These are phyloP conservation scores for Phytophthora citricola DNA, from an alignment of 352 stramenopile genomes.

Conservation along the genomic window DNA sequence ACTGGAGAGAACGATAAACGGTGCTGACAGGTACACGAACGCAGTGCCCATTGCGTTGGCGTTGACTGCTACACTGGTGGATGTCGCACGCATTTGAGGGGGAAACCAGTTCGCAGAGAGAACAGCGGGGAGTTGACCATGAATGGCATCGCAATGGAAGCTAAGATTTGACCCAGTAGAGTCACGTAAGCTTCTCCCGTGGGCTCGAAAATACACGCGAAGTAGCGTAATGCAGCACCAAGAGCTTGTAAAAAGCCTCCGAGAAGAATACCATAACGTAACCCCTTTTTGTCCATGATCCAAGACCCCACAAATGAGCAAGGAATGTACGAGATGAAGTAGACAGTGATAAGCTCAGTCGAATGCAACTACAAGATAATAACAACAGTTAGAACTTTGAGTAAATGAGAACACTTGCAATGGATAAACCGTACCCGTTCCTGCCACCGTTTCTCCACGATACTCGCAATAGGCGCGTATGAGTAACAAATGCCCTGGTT, in stretches of 20 bases:
- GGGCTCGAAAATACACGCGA: constrained; percentile 37
- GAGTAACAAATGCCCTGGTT: constrained; percentile 86
- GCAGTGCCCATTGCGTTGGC: constrained; percentile 77
- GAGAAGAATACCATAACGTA: constrained; percentile 69
- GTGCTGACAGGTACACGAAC: constrained; percentile 61
- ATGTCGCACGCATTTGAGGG: constrained; percentile 63
- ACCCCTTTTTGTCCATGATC: constrained; percentile 82
- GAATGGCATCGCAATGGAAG: constrained; percentile 80
- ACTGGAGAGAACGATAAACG: constrained; percentile 54
- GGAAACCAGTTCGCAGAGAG: constrained; percentile 82
- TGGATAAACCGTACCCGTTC: constrained; percentile 40
- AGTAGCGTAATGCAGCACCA: constrained; percentile 55
- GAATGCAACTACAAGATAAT: constrained; percentile 52
- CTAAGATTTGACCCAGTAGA: constrained; percentile 65
- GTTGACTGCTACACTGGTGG: constrained; percentile 79
- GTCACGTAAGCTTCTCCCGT: constrained; percentile 48
- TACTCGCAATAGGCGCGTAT: constrained; percentile 75
- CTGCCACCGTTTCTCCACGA: constrained; percentile 65
- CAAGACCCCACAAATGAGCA: constrained; percentile 82
- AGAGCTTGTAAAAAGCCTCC: constrained; percentile 62
- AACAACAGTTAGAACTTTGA: neutral
- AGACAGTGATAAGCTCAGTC: constrained; percentile 80
- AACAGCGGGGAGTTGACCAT: constrained; percentile 85
- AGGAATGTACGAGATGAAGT: constrained; percentile 82
- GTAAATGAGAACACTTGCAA: neutral